phyloP scores from a whole-genome alignment of 805 yeast species.

The Kodamaea hsintzibuensis region DNA sequence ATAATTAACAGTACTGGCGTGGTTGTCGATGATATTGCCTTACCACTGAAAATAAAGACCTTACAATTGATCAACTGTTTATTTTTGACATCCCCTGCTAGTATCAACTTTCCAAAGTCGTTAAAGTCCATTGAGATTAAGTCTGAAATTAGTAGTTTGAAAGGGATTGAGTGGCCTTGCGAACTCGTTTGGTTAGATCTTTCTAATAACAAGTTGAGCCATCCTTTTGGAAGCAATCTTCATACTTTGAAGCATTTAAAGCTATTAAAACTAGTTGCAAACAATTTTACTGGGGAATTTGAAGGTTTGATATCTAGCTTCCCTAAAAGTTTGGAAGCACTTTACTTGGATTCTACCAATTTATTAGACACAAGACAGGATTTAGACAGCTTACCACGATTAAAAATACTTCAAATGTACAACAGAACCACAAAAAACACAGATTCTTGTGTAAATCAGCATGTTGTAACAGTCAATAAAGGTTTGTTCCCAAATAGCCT shows the following conservation, averaged over 20 bases:
- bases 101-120: neutral
- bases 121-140: neutral
- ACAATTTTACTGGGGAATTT: neutral
- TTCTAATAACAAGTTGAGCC: neutral
- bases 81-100: neutral
- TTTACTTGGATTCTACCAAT: neutral
- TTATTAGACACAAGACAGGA: neutral
- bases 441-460: no score
- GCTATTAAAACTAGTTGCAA: neutral
- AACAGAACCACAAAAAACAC: neutral
- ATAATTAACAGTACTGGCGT: neutral
- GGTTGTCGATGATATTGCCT: neutral
- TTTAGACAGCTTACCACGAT: neutral
- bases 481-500: neutral
- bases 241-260: neutral
- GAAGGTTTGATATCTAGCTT: neutral
- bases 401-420: neutral
- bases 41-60: neutral
- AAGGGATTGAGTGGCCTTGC: neutral
- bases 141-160: neutral
- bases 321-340: neutral
- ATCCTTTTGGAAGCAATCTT: neutral
- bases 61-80: neutral
- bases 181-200: neutral
- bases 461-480: neutral